Base-by-base conservation (phyloP, 2,329 filamentous ascomycete species). In the Paramyrothecium sp. region DNA sequence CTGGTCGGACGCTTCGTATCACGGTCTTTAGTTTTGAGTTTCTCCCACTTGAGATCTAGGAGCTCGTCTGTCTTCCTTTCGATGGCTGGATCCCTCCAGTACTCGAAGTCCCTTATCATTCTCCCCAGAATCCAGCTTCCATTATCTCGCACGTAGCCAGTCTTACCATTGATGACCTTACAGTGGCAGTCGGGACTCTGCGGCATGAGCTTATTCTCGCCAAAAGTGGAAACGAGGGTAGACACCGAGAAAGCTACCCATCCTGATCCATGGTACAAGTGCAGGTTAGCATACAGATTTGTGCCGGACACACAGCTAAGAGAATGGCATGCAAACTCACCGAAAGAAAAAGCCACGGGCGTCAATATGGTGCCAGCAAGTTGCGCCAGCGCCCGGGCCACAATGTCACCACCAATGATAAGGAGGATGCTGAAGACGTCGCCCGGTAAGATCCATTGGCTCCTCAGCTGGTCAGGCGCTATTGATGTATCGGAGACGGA, bases 111-210 rank as follows among this genome's bases (percentile, higher is more conserved):
- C 23, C 77, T 66, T 7, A 79, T 58, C 1, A 80, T 65, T 0
- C 78, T 67, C 0, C 75, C 77, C 11, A 81, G 61, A 4, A 79
- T 64, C 77, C 77, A 81, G 20, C 64, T 71, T 13, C 65, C 65
- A 54, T 79, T 80, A 3, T 70, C 65, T 2, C 74, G 67, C 5
- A 64, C 62, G 57, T 75, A 73, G 1, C 76, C 72, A 17, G 61
- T 73, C 20, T 66, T 60, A 7, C 61, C 63, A 57, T 77, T 76
- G 52, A 78, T 71, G 19, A 78, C 69, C 7, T 63, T 61, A 52
- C 63, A 63, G 1, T 59, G n/a, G 51, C 56, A 65, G 61, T 78
- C 71, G 54, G 75, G 59, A 33, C 38, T n/a, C n/a, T n/a, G 54
- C 16, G 61, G 61, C 61, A 72, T 65, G 10, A 72, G 60, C 34